Percentiles rank a stretch among this genome's conserved stretches.
These are phyloP conservation scores for Cyclanthera cordifolia DNA, from an alignment of 306 rosid species.

Conservation along the genomic window DNA sequence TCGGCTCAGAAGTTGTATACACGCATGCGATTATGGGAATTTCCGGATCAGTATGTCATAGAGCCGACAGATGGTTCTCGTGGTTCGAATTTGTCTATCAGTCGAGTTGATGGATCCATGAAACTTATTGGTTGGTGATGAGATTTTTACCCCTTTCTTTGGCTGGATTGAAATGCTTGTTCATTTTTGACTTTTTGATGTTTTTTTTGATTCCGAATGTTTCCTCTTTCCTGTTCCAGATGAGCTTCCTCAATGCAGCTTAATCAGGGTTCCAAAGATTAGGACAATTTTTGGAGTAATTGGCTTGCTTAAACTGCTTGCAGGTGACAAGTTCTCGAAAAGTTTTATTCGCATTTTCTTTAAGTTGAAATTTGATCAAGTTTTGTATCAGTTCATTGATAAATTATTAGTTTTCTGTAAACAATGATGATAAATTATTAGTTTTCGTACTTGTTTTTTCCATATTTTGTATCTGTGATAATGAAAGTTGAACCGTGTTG, in stretches of 20 bases:
- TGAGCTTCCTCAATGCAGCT: slow-evolving; percentile 57
- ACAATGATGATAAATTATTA: background rate
- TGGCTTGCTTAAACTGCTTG: slow-evolving; percentile 77
- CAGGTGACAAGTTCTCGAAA: slow-evolving; percentile 37
- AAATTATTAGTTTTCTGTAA: background rate
- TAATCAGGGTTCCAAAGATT: slow-evolving; percentile 68
- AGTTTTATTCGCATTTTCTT: background rate
- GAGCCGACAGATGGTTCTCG: slow-evolving; percentile 92
- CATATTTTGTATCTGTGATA: background rate
- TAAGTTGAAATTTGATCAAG: background rate
- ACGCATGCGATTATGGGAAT: slow-evolving; percentile 87
- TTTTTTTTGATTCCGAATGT: slow-evolving; percentile 5
- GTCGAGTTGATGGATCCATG: slow-evolving; percentile 74
- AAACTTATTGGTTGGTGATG: slow-evolving; percentile 54
- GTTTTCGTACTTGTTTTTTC: background rate
- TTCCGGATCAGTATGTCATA: slow-evolving; percentile 71
- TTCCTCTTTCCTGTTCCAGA: slow-evolving; percentile 24
- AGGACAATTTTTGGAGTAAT: slow-evolving; percentile 61
- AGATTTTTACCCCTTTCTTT: background rate
- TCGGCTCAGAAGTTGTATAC: slow-evolving; percentile 71
- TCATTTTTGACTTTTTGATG: background rate
- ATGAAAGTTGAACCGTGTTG: background rate
- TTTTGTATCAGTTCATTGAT: background rate
- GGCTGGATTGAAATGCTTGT: background rate
- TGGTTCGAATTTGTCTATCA: slow-evolving; percentile 59